Evolutionary conservation across 768 basidiomycete genomes (phyloP).

Genomic region (Russula sp.): DNA sequence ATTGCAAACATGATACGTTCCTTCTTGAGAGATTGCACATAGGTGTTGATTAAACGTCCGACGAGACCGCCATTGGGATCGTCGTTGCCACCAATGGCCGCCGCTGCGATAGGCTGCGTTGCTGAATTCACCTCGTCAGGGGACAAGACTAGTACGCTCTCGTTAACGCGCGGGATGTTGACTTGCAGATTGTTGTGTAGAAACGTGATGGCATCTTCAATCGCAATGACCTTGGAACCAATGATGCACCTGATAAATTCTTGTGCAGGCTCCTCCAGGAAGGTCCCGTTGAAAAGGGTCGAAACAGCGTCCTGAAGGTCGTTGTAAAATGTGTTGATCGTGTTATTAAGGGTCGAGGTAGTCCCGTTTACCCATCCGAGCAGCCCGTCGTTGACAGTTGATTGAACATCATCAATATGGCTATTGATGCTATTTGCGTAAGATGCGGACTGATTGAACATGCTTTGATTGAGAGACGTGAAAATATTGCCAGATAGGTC

Average conservation of each 20-base stretch:
- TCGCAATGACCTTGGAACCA: constrained; percentile 83
- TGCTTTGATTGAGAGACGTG: constrained; percentile 73
- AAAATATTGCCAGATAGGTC: constrained; percentile 73
- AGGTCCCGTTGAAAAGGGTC: constrained; percentile 77
- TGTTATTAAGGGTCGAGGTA: constrained; percentile 81
- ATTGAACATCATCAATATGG: constrained; percentile 67
- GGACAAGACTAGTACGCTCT: constrained; percentile 74
- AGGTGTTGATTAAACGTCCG: constrained; percentile 67
- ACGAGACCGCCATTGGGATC: constrained; percentile 58
- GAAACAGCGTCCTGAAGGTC: constrained; percentile 79
- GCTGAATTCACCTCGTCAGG: constrained; percentile 68
- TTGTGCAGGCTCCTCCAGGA: constrained; percentile 75
- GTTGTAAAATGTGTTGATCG: constrained; percentile 81
- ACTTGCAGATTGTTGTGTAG: constrained; percentile 83
- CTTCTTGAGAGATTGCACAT: constrained; percentile 67
- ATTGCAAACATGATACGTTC: constrained; percentile 82
- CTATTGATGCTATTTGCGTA: constrained; percentile 79
- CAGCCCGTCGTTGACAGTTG: constrained; percentile 76
- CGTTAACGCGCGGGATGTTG: constrained; percentile 73
- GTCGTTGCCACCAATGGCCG: constrained; percentile 63
- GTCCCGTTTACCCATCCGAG: constrained; percentile 96
- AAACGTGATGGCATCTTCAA: constrained; percentile 89
- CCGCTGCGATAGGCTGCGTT: constrained; percentile 74
- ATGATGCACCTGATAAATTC: constrained; percentile 88
- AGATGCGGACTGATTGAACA: constrained; percentile 71